Evolutionary conservation across 75 land plant genomes (phyloP), one percentile per base, ranked within the genome.

Genomic region (Adiantum capillusveneris): DNA sequence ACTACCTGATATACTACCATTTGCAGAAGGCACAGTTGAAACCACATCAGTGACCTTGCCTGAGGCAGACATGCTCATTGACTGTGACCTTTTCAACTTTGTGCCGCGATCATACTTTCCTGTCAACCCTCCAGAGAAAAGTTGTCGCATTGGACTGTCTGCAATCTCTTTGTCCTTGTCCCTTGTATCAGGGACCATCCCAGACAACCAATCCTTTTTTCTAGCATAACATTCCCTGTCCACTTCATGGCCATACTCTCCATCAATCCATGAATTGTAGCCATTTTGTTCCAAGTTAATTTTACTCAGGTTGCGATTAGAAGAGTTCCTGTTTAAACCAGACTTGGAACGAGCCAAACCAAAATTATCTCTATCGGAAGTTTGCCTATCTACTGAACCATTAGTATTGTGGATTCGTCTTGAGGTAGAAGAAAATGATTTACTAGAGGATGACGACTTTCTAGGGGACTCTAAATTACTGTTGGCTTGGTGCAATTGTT

Each of bases 71-170:
- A 79, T 57, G 19, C 73, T 59, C 76, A 73, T 69, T 9, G 91
- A 81, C 20, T 53, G 79, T 18, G 86, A 74, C 5, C 85, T 80
- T 46, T 78, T 36, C 42, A 90, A 63, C 1, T 39, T 36, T 37
- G 55, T 30, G 18, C 70, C 76, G 25, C 56, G 67, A 31, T 82
- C 89, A 67, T 57, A 51, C 68, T 77, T 80, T 19, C 54, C 46
- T 13, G 59, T 29, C 2, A 43, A 25, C 12, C 49, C 74, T 29
- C 39, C 25, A 34, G 37, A 9, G 9, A 68, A 11, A 28, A 19
- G 60, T 42, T 25, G 52, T 59, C 52, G 3, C 50, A 46, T 46
- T 18, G 22, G 2, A 3, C 50, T 34, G 37, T 34, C 37, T 34
- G 37, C 2, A n/a, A 21, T 3, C 50, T 46, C 50, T 46, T 46